Base-by-base conservation (phyloP, 1,284 basidiomycete genomes). In the Sporisorium scitamineum region DNA sequence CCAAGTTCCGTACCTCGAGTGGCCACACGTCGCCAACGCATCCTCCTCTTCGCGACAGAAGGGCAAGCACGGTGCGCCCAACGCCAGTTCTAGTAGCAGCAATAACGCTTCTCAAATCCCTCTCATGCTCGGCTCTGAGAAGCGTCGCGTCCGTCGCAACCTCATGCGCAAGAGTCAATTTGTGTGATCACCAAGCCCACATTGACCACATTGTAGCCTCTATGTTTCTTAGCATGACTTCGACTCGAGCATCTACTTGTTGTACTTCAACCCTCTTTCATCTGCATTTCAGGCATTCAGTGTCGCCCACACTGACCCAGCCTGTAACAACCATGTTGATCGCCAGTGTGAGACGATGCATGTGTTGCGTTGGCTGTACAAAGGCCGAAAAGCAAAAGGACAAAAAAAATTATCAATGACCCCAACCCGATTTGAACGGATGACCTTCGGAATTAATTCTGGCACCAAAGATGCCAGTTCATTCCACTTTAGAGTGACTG, bases 1-100 rank as follows among this genome's bases (percentile, higher is more conserved):
- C 4, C 88, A 89, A 34, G 90, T 94, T 45, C 94, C 95, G 20
- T 97, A 90, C 87, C 86, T 97, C 79, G 91, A 92, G 72, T 93
- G 92, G 91, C 91, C 91, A 0, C 89, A 89, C 89, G 2, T 89
- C 89, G 53, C 90, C 89, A 5, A 84, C 80, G 22, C n/a, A 2
- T 32, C 22, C 14, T 32, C 39, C 8, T 42, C 22, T 6, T 32
- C 48, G 8, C 39, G 54, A 86, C 42, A 39, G 8, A 61, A 54
- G 57, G 63, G 39, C 37, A 58, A 42, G 59, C 34, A 32, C n/a
- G n/a, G 11, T 37, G 51, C 37, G 4, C 2, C 14, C 37, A 50
- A 10, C 42, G 55, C 61, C 16, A 50, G 9, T 32, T 37, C 42
- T 2, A 24, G 39, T 13, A 48, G 47, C 14, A 53, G 11, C 11